These are phyloP conservation scores for Cucumis hystrix DNA, from an alignment of 306 rosid species.

Conservation along the genomic window DNA sequence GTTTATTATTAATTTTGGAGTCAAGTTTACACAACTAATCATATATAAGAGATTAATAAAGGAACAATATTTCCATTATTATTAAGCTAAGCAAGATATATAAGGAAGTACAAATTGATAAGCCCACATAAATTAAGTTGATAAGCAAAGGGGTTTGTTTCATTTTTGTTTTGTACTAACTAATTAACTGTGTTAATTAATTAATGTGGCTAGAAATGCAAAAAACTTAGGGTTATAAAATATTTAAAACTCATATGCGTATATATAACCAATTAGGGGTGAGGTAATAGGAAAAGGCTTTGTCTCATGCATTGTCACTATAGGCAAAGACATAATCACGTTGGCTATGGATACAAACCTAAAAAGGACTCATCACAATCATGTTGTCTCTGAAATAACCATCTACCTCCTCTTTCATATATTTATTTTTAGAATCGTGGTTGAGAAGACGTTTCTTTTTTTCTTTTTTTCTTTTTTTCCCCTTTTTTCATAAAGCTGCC, in stretches of 20 bases:
- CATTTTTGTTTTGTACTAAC: neutral
- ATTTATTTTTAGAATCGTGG: neutral
- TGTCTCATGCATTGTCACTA: conserved; percentile 51
- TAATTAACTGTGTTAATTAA: neutral
- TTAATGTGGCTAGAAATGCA: neutral
- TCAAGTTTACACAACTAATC: neutral
- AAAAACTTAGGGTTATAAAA: neutral
- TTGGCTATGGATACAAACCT: conserved; percentile 12
- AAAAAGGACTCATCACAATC: conserved; percentile 8
- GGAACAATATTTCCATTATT: too few species aligned
- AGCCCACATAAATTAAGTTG: too few species aligned
- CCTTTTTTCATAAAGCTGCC: neutral
- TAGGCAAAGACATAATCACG: conserved; percentile 50
- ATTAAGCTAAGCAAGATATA: too few species aligned
- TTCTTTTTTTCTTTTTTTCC: too few species aligned
- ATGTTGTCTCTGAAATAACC: neutral
- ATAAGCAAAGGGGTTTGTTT: neutral
- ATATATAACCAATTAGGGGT: too few species aligned
- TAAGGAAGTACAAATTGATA: neutral
- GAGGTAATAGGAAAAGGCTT: conserved; percentile 1
- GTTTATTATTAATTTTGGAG: neutral
- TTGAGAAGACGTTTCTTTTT: neutral
- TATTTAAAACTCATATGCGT: too few species aligned
- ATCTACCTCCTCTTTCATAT: neutral
- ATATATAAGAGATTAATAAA: neutral